phyloP scores from a whole-genome alignment of 257 asterid species.

The Solanum bukasovii region DNA sequence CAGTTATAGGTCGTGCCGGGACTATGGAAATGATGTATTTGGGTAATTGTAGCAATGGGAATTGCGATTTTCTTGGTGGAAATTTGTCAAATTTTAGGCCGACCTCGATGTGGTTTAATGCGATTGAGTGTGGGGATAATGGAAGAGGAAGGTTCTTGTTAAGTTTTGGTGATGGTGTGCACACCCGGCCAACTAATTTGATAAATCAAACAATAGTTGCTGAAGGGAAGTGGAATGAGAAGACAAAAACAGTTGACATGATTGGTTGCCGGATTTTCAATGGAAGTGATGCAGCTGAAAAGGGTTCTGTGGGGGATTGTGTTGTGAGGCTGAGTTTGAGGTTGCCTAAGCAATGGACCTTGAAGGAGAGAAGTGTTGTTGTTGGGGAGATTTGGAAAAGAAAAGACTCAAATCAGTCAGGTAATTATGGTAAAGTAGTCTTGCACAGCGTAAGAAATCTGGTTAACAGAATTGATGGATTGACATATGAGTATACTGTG shows the following conservation, averaged over 20 bases:
- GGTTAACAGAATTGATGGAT: constrained; percentile 8
- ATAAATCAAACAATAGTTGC: constrained; percentile 45
- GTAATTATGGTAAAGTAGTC: constrained; percentile 49
- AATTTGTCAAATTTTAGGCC: constrained; percentile 31
- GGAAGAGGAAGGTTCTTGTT: constrained; percentile 67
- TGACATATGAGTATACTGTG: constrained; percentile 58
- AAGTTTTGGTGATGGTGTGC: constrained; percentile 27
- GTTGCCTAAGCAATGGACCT: constrained; percentile 54
- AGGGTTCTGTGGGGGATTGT: constrained; percentile 57
- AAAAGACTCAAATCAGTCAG: constrained; percentile 38
- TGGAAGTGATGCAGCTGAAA: constrained; percentile 24
- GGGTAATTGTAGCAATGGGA: constrained; percentile 44
- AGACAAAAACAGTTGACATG: constrained; percentile 62
- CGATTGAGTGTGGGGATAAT: constrained; percentile 44
- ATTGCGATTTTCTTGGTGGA: constrained; percentile 47
- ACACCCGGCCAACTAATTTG: not conserved
- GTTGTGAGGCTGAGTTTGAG: constrained; percentile 60
- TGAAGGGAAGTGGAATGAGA: constrained; percentile 74
- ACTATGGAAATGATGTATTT: constrained; percentile 35
- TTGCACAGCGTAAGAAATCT: constrained; percentile 27
- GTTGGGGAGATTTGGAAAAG: constrained; percentile 81
- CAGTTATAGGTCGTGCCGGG: constrained; percentile 23
- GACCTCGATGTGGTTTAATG: constrained; percentile 26
- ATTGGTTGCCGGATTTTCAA: constrained; percentile 67
- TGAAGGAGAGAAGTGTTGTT: constrained; percentile 54